These are phyloP conservation scores for Trichoderma citrinoviride DNA, from an alignment of 2,329 filamentous ascomycete species.

Conservation along the genomic window DNA sequence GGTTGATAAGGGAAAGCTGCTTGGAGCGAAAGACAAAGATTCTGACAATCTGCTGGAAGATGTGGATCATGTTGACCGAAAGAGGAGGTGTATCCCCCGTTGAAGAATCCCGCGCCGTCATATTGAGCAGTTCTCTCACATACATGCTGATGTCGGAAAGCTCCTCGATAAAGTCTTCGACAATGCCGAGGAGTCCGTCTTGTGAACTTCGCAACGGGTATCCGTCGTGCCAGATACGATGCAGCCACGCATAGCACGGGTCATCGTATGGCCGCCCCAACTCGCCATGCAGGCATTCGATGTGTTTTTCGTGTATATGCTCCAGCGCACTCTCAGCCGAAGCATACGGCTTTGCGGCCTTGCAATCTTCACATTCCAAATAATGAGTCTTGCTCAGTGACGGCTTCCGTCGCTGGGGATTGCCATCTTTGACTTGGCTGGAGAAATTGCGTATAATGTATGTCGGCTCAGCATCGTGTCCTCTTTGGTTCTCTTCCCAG, in stretches of 20 bases:
- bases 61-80: neutral
- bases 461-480: neutral
- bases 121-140: neutral
- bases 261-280: conserved; percentile 9
- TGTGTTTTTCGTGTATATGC: conserved; percentile 10
- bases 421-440: neutral
- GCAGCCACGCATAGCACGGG: conserved; percentile 17
- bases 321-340: neutral
- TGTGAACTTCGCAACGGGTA: neutral
- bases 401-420: neutral
- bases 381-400: neutral
- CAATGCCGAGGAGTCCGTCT: neutral
- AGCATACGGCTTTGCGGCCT: neutral
- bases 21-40: neutral
- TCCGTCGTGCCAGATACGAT: neutral
- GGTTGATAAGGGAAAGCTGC: neutral
- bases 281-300: neutral
- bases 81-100: neutral
- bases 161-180: neutral
- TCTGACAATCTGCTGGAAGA: neutral
- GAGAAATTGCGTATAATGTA: neutral
- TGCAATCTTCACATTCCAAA: neutral
- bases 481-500: neutral
- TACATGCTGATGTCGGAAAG: neutral
- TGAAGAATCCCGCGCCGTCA: neutral